Percentiles rank a stretch among this genome's conserved stretches.
These are phyloP conservation scores for Spiromastix sp. DNA, from an alignment of 2,329 filamentous ascomycete species.

Conservation along the genomic window DNA sequence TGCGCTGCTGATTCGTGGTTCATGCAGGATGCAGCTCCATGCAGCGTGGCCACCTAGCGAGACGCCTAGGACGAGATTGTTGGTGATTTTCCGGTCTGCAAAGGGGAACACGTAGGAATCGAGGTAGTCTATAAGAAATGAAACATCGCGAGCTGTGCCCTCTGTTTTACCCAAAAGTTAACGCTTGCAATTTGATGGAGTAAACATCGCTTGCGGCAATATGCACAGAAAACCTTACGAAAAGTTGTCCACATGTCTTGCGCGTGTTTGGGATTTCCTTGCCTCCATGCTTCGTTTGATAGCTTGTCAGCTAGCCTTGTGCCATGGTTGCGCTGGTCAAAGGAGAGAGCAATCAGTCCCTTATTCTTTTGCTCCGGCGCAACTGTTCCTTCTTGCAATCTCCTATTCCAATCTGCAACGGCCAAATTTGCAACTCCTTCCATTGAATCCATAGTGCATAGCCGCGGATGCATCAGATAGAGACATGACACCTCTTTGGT, in stretches of 20 bases:
- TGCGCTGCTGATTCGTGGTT: conserved; percentile 66
- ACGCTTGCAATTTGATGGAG: no score
- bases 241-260: conserved; percentile 84
- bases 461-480: conserved; percentile 83
- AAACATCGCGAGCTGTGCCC: conserved; percentile 64
- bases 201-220: background rate
- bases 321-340: conserved; percentile 93
- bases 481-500: conserved; percentile 58
- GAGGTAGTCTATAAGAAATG: conserved; percentile 64
- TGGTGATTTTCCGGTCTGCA: conserved; percentile 36
- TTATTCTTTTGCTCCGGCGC: conserved; percentile 24
- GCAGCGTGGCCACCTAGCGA: conserved; percentile 79
- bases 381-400: conserved; percentile 21
- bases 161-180: conserved; percentile 25
- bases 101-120: conserved; percentile 61
- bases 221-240: conserved; percentile 36
- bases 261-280: conserved; percentile 71
- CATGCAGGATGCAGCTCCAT: conserved; percentile 73
- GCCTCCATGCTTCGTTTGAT: conserved; percentile 69
- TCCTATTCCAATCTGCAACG: conserved; percentile 57
- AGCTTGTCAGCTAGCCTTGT: conserved; percentile 53
- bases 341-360: conserved; percentile 69
- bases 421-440: conserved; percentile 57
- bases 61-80: conserved; percentile 69
- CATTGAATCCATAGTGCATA: conserved; percentile 64